Evolutionary conservation across 73 alveolate species (phyloP).

Genomic region (Symbiodinium pilosum): DNA sequence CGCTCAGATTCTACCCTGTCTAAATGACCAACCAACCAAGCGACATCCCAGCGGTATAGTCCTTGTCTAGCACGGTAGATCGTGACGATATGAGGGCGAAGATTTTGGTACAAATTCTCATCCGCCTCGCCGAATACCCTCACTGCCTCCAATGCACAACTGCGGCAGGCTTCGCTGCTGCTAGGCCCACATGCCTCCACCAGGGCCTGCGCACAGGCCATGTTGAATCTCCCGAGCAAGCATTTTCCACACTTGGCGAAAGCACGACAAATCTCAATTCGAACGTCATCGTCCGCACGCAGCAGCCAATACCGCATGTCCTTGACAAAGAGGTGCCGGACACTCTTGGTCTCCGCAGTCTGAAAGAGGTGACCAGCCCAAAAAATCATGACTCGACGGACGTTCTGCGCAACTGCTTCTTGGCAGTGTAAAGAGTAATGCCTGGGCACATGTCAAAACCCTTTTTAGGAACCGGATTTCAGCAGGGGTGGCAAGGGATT

Average conservation of each 20-base stretch:
- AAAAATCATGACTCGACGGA: neutral
- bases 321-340: constrained; percentile 7
- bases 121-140: neutral
- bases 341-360: neutral
- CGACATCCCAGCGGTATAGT: neutral
- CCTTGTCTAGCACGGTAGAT: neutral
- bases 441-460: too few species aligned
- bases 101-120: neutral
- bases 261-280: neutral
- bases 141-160: neutral
- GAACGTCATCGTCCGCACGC: neutral
- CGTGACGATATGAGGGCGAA: neutral
- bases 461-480: too few species aligned
- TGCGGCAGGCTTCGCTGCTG: neutral
- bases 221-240: neutral
- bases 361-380: neutral
- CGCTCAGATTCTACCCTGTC: neutral
- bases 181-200: neutral
- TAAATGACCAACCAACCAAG: neutral
- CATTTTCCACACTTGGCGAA: neutral
- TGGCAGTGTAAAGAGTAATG: neutral
- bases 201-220: neutral
- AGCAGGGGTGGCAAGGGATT: too few species aligned
- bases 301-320: neutral
- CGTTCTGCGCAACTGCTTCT: neutral